Evolutionary conservation across 805 yeast species (phyloP), one percentile per base, ranked within the genome.

Genomic region (Myxozyma sirexii): DNA sequence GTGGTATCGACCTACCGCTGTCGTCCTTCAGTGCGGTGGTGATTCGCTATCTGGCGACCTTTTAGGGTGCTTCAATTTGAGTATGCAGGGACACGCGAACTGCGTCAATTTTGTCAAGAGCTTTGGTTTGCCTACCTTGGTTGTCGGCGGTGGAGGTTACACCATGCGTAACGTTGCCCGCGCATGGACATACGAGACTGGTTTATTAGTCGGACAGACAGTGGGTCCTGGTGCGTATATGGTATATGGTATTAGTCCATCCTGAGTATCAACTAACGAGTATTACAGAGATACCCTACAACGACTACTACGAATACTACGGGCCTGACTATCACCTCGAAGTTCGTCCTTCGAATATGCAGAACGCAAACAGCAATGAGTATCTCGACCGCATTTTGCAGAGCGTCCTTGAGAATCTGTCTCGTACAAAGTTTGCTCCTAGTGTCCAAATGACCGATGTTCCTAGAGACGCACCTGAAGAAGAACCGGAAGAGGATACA

Each of bases 81-180:
- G 91, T 66, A 92, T 94, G 76, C 82, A 84, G 60, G 98, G 96
- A 1, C 97, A 93, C 71, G 97, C 97, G 21, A 96, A 90, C 73
- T 94, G 98, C 76, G 97, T 93, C 31, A 87, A 86, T 69, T 93
- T 81, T 72, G 86, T 92, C 66, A 90, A 90, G 74, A 84, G 91
- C 42, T 92, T 92, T 75, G 96, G 96, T 15, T 75, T 92, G 38
- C 98, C 98, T 8, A 83, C 90, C 82, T 77, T 93, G 66, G 96
- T 92, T 4, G 77, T 93, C 12, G 99, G 99, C 23, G 99, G 99
- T 54, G 99, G 99, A 61, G 99, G 99, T 19, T 93, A 93, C 74
- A 94, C 99, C 1, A 96, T 96, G 71, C 81, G 97, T 69, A 93
- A 93, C 71, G 99, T 93, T 13, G 87, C 96, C 41, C 80, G 98